phyloP scores from a whole-genome alignment of 2,329 filamentous ascomycete species.

The Cercospora zeae-maydis region DNA sequence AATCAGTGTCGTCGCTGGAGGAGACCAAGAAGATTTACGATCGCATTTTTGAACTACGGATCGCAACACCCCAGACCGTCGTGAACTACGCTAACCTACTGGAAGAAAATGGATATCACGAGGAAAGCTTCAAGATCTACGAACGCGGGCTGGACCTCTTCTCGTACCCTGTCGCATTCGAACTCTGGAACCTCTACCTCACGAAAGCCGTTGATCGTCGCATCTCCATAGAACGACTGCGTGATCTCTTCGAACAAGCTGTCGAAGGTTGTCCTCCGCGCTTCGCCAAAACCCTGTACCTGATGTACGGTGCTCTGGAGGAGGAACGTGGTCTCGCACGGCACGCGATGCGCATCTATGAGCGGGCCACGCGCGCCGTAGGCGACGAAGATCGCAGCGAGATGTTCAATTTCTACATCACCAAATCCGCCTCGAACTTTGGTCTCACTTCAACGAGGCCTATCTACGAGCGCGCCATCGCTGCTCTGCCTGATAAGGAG shows the following conservation, averaged over 20 bases:
- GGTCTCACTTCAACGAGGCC: slow-evolving; percentile 89
- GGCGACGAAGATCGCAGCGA: slow-evolving; percentile 90
- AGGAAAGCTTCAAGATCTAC: slow-evolving; percentile 96
- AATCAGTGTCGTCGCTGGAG: slow-evolving; percentile 85
- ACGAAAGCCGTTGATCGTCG: slow-evolving; percentile 96
- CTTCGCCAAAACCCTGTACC: slow-evolving; percentile 91
- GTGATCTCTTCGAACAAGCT: slow-evolving; percentile 95
- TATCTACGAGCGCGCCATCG: slow-evolving; percentile 95
- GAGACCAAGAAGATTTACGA: slow-evolving; percentile 95
- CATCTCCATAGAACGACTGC: slow-evolving; percentile 87
- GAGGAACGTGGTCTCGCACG: slow-evolving; percentile 91
- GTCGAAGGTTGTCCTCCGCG: slow-evolving; percentile 91
- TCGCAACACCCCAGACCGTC: slow-evolving; percentile 95
- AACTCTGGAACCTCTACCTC: slow-evolving; percentile 96
- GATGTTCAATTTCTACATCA: slow-evolving; percentile 99
- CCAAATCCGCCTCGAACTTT: slow-evolving; percentile 96
- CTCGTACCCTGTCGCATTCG: slow-evolving; percentile 95
- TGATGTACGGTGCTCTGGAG: slow-evolving; percentile 98
- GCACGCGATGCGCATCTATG: slow-evolving; percentile 98
- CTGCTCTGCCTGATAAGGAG: slow-evolving; percentile 86
- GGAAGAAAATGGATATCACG: slow-evolving; percentile 91
- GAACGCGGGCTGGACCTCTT: slow-evolving; percentile 97
- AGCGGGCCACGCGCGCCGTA: slow-evolving; percentile 90
- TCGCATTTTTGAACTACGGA: slow-evolving; percentile 94
- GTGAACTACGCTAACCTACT: slow-evolving; percentile 97